Conservation (phyloP, 2,329 filamentous ascomycete genomes). For the Monosporascus sp. region DNA sequence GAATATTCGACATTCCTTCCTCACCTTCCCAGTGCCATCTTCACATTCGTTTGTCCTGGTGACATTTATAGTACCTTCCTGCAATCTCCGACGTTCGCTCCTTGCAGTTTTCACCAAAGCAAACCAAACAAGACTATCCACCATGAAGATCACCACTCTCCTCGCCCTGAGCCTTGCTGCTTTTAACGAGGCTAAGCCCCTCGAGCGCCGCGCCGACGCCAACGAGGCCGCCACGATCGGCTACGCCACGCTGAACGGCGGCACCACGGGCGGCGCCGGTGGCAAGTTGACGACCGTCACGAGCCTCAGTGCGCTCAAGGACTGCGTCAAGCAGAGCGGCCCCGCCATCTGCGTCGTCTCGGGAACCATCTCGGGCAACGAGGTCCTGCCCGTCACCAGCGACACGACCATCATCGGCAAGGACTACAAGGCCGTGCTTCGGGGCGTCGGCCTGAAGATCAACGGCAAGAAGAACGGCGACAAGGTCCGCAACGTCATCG, state of each 20-base stretch:
- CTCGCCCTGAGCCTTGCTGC: conserved; percentile 2
- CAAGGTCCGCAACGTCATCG: conserved; percentile 51
- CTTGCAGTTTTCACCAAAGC: no score
- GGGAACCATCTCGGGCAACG: conserved; percentile 36
- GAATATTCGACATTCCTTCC: no score
- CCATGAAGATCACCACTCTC: no score
- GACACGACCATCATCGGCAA: conserved; percentile 48
- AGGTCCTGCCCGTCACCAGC: conserved; percentile 39
- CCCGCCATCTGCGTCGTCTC: conserved; percentile 40
- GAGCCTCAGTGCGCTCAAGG: conserved; percentile 42
- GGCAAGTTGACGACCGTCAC: conserved; percentile 51
- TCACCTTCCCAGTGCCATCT: no score
- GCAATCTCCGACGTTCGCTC: no score
- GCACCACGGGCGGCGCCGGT: conserved; percentile 49
- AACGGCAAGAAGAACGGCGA: conserved; percentile 17
- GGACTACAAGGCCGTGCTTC: conserved; percentile 23
- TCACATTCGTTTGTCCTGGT: no score
- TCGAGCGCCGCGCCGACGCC: neutral
- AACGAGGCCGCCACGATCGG: conserved; percentile 3
- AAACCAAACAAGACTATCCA: no score
- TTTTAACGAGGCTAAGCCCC: no score
- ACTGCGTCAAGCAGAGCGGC: conserved; percentile 41
- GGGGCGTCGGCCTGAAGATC: conserved; percentile 47
- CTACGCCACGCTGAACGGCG: conserved; percentile 16
- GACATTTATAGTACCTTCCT: no score